Evolutionary conservation across 169 alveolate genomes (phyloP).

Genomic region (Eimeria maxima): DNA sequence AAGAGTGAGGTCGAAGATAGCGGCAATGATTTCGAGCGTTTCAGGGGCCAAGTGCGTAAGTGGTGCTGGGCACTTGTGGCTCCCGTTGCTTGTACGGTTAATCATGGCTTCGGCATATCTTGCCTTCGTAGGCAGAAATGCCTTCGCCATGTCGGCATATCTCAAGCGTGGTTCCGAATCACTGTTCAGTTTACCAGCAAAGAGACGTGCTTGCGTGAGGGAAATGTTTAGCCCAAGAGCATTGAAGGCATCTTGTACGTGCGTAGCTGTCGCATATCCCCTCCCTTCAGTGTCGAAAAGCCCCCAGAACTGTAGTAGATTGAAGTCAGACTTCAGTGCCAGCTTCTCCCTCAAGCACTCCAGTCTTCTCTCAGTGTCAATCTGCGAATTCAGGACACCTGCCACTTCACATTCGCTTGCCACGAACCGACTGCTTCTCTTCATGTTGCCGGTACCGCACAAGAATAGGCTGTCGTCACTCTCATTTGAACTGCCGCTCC

Average conservation of each 20-base stretch:
- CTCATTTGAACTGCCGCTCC: conserved; percentile 8
- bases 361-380: conserved; percentile 76
- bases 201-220: conserved; percentile 76
- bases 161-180: conserved; percentile 78
- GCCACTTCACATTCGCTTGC: conserved; percentile 78
- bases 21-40: conserved; percentile 80
- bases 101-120: conserved; percentile 82
- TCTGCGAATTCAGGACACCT: conserved; percentile 71
- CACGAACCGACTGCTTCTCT: neutral
- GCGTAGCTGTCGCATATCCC: conserved; percentile 81
- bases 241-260: conserved; percentile 75
- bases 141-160: conserved; percentile 83
- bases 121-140: conserved; percentile 77
- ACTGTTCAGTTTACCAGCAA: conserved; percentile 78
- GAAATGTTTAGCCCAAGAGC: conserved; percentile 70
- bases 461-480: conserved; percentile 31
- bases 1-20: conserved; percentile 76
- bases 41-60: conserved; percentile 79
- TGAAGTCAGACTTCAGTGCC: conserved; percentile 81
- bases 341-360: conserved; percentile 76
- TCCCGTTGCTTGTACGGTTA: conserved; percentile 81
- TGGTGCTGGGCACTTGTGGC: conserved; percentile 80
- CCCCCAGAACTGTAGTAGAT: conserved; percentile 82
- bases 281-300: conserved; percentile 80
- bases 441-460: conserved; percentile 3